Percentiles rank a stretch among this genome's conserved stretches.
These are phyloP conservation scores for Plectosphaerella cucumerina DNA, from an alignment of 2,329 filamentous ascomycete species.

Conservation along the genomic window DNA sequence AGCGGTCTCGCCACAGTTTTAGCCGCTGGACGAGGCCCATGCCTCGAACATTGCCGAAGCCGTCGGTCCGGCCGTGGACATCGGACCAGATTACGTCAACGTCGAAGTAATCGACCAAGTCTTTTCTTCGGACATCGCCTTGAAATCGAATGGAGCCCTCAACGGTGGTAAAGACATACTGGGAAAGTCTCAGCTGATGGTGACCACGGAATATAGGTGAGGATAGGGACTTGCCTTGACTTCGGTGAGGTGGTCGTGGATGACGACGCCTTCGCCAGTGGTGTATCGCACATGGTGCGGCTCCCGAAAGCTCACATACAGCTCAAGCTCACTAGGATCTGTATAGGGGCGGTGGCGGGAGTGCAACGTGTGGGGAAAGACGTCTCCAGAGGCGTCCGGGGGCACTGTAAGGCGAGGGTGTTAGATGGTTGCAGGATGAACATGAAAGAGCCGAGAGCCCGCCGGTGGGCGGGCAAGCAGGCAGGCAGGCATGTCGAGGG, in stretches of 20 bases:
- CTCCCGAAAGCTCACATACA: conserved; percentile 42
- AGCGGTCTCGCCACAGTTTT: conserved; percentile 47
- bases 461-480: background rate
- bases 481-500: background rate
- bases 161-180: conserved; percentile 45
- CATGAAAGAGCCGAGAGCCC: conserved; percentile 1
- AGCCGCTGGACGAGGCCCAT: conserved; percentile 47
- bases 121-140: conserved; percentile 41
- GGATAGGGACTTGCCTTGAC: conserved; percentile 23
- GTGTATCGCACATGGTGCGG: conserved; percentile 45
- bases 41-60: conserved; percentile 45
- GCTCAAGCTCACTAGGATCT: conserved; percentile 45
- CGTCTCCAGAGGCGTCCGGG: conserved; percentile 37
- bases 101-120: conserved; percentile 47
- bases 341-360: conserved; percentile 46
- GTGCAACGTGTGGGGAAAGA: conserved; percentile 45
- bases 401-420: conserved; percentile 30
- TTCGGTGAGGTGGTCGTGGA: conserved; percentile 43
- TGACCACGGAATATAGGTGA: too few species aligned
- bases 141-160: conserved; percentile 45
- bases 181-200: background rate
- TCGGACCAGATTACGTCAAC: conserved; percentile 51
- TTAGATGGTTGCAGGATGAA: background rate
- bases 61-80: conserved; percentile 41
- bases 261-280: conserved; percentile 38